Base-by-base conservation (phyloP, 331 rosid genomes). In the Quercus phellos region DNA sequence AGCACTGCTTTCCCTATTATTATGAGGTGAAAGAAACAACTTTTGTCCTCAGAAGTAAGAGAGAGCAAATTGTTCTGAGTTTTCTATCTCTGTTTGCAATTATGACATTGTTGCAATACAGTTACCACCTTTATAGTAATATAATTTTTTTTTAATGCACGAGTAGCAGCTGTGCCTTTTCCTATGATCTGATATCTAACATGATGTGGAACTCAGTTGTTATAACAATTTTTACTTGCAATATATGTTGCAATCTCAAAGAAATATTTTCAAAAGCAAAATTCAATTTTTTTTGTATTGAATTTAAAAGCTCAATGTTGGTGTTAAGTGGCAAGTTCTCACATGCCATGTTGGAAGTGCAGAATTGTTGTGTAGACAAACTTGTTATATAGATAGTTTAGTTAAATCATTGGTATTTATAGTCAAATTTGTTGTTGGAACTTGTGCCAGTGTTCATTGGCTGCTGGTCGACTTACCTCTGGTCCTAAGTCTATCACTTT, bases 391-490 rank as follows among this genome's bases (percentile, higher is more conserved):
- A 27, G 46, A 38, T 27, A 17, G 22, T 51, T 24, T 73, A 17
- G 29, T 54, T 32, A 32, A 70, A 73, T 73, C 51, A 4, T 53
- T 83, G 1, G 60, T 30, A 69, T 68, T 67, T 14, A 75, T 18
- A 1, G 53, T 69, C 68, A 66, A 51, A 29, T 66, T 69, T 72
- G 74, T 73, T 63, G 50, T 26, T 55, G 59, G 38, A 42, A 35
- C 29, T 83, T 63, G n/a, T 83, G 51, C 43, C 82, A 94, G 94
- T 94, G 93, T 83, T 92, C 99, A 32, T 82, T 92, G 74, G 84
- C 81, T 56, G 95, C 99, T 55, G 99, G 99, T 82, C 94, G 94
- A 76, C 96, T 92, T 56, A 94, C 99, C 51, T 87, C 99, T 64
- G 97, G 97, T 80, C 98, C 92, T 78, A 64, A 84, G n/a, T 90